Conservation (phyloP, 2,329 filamentous ascomycete genomes). For the Venturia oleaginea region DNA sequence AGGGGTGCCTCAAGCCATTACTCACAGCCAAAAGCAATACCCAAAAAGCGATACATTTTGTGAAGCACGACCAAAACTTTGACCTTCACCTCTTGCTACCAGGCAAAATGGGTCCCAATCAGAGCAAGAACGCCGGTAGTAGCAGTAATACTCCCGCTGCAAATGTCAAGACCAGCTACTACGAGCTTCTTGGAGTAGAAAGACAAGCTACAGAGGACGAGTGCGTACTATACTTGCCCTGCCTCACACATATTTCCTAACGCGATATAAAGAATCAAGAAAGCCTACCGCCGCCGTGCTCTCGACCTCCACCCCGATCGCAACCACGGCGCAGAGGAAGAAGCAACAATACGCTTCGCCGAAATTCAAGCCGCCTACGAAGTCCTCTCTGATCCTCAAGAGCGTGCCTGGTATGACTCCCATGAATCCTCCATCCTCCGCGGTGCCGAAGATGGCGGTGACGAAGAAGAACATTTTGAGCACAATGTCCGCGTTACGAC, state of each 20-base stretch:
- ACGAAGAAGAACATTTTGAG: slow-evolving; percentile 43
- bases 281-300: slow-evolving; percentile 82
- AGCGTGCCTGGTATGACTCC: slow-evolving; percentile 95
- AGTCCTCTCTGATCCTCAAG: slow-evolving; percentile 90
- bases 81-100: slow-evolving; percentile 1
- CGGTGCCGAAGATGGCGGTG: slow-evolving; percentile 44
- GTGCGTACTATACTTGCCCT: slow-evolving; percentile 36
- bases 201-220: slow-evolving; percentile 71
- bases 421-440: slow-evolving; percentile 78
- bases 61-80: not conserved
- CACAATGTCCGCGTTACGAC: slow-evolving; percentile 68
- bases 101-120: slow-evolving; percentile 36
- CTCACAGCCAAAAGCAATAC: not conserved
- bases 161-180: slow-evolving; percentile 62
- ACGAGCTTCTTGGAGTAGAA: slow-evolving; percentile 71
- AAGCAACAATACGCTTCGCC: slow-evolving; percentile 76
- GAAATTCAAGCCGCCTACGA: slow-evolving; percentile 91
- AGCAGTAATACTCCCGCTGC: slow-evolving; percentile 17
- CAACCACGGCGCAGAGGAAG: slow-evolving; percentile 78
- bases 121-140: slow-evolving; percentile 30
- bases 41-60: not conserved
- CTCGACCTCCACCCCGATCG: slow-evolving; percentile 92
- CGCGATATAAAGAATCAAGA: slow-evolving; percentile 61
- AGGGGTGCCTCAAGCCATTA: not conserved
- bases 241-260: slow-evolving; percentile 11